Base-by-base conservation (phyloP, 345 rosid species). In the Murraya paniculata region DNA sequence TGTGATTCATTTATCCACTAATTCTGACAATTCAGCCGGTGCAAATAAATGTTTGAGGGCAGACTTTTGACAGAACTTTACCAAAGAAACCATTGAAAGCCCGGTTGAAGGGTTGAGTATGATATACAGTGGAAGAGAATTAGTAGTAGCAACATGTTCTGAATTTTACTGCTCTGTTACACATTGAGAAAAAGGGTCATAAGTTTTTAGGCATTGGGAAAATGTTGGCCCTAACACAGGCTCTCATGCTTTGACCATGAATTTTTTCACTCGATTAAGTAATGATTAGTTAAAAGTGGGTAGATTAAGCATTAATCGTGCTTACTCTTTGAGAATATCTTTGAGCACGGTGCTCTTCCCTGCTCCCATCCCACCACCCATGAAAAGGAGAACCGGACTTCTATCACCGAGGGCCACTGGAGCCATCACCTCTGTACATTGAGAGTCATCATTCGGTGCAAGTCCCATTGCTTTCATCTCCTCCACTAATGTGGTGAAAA, bases 321-420 rank as follows among this genome's bases (percentile, higher is more conserved):
- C 60, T 86, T 90, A 95, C 99, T 95, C 99, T 85, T 92, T 85
- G 62, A 95, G 91, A 68, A 93, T 93, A 73, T 95, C 99, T 78
- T 93, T 91, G 71, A 92, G 92, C 53, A 95, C 99, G 30, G 98
- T 93, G 92, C 99, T 93, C 84, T 95, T 95, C 22, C 99, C 99
- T 53, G 99, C 99, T 68, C 99, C 99, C 98, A 95, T 95, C 19
- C 99, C 99, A 21, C 99, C 99, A 16, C 98, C 99, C 98, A 95
- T 90, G 79, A 95, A 86, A 25, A 95, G 93, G 62, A 93, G 94
- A 70, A 93, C 95, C 0, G 95, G 98, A 82, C 99, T 95, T 73
- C 98, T 81, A 71, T 95, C 90, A 55, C 92, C 74, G 55, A 82
- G 96, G 73, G 89, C 98, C 85, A 95, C 88, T 1, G 99, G 98